Conservation (phyloP, 2,329 filamentous ascomycete genomes). For the Arthrobotrys entomopaga region DNA sequence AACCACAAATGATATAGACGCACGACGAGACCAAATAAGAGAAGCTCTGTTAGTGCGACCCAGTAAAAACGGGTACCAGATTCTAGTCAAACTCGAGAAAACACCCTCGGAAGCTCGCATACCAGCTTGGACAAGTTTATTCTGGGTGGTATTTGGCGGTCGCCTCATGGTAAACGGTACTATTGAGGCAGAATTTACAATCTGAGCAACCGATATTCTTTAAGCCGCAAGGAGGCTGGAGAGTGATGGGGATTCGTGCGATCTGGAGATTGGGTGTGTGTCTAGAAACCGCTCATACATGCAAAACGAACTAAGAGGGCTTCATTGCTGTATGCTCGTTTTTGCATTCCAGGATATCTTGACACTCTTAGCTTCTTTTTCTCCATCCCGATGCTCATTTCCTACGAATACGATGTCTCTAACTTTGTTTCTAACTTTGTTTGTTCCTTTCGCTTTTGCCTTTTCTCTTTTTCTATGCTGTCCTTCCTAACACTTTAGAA, state of each 20-base stretch:
- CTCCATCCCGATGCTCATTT: no score
- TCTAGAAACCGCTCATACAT: neutral
- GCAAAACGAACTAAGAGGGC: neutral
- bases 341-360: neutral
- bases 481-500: no score
- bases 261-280: neutral
- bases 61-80: slow-evolving; percentile 4
- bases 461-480: no score
- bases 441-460: no score
- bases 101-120: slow-evolving; percentile 18
- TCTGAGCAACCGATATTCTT: slow-evolving; percentile 7
- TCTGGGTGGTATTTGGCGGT: slow-evolving; percentile 44
- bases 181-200: slow-evolving; percentile 44
- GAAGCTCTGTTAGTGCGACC: slow-evolving; percentile 23
- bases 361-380: neutral
- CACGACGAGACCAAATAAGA: slow-evolving; percentile 27
- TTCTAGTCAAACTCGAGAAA: slow-evolving; percentile 33
- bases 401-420: no score
- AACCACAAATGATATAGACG: slow-evolving; percentile 15
- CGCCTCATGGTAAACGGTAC: slow-evolving; percentile 49
- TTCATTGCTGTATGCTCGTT: no score
- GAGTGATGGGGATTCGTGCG: no score
- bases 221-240: no score
- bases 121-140: slow-evolving; percentile 39
- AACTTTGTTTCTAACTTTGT: no score